phyloP scores from a whole-genome alignment of 1,284 basidiomycete species.

The Gomphus bonarii region DNA sequence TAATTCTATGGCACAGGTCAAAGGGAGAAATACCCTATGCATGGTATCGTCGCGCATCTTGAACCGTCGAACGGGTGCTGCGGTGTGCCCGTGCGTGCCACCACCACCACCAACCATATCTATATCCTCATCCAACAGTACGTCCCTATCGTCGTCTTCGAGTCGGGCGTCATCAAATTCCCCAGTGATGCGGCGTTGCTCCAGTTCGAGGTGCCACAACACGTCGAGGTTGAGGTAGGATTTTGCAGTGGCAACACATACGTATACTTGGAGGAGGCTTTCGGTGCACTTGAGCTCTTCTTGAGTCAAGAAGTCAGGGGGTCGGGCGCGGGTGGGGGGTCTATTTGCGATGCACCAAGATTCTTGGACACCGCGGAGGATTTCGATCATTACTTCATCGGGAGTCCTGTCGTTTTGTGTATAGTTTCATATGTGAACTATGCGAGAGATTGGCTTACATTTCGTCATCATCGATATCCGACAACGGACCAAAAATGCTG shows the following conservation, averaged over 20 bases:
- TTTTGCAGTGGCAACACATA: background rate
- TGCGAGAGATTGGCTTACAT: background rate
- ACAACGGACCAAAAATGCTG: background rate
- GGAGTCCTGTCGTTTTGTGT: background rate
- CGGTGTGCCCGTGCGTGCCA: background rate
- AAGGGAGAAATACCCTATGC: background rate
- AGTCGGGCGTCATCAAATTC: background rate
- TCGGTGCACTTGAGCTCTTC: background rate
- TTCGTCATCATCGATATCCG: background rate
- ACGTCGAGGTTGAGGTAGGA: slow-evolving; percentile 1
- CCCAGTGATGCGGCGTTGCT: background rate
- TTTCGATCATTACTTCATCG: background rate
- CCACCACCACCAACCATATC: too few species aligned
- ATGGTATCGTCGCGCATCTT: slow-evolving; percentile 1
- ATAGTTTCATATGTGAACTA: too few species aligned
- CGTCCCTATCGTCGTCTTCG: background rate
- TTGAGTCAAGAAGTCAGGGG: background rate
- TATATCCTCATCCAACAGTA: background rate
- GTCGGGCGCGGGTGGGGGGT: background rate
- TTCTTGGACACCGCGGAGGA: background rate
- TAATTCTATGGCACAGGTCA: slow-evolving; percentile 1
- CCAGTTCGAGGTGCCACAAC: background rate
- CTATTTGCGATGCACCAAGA: background rate
- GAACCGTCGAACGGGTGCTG: background rate
- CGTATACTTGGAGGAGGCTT: slow-evolving; percentile 2